phyloP scores from a whole-genome alignment of 2,329 filamentous ascomycete genomes.

The Neofusicoccum cordaticola region DNA sequence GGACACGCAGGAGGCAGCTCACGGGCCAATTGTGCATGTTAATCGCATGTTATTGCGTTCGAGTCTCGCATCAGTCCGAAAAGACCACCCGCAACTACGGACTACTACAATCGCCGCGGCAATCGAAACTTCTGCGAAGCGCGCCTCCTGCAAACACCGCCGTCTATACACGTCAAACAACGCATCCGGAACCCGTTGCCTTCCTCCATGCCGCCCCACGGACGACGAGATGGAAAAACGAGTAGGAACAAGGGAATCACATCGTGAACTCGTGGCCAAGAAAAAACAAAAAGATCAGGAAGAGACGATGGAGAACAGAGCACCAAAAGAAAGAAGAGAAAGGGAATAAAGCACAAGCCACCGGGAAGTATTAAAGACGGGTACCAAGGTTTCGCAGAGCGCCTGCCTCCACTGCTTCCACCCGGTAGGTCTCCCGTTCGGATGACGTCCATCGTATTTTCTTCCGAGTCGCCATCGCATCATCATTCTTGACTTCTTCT shows the following conservation, averaged over 20 bases:
- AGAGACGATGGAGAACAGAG: neutral
- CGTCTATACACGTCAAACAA: neutral
- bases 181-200: neutral
- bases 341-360: neutral
- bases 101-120: neutral
- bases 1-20: neutral
- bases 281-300: neutral
- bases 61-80: neutral
- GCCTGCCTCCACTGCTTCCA: constrained; percentile 15
- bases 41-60: constrained; percentile 1
- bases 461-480: constrained; percentile 7
- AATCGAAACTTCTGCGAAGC: neutral
- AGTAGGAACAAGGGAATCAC: constrained; percentile 15
- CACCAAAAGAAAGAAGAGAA: neutral
- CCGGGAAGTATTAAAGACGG: neutral
- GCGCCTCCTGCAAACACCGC: neutral
- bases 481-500: neutral
- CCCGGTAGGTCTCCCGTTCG: neutral
- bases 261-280: constrained; percentile 16
- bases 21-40: neutral
- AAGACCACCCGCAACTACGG: neutral
- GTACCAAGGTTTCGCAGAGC: constrained; percentile 10
- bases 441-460: neutral
- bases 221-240: neutral
- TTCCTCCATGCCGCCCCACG: too few relatives aligned